These are phyloP conservation scores for Pythium folliculosum DNA, from an alignment of 352 stramenopile genomes.

Conservation along the genomic window DNA sequence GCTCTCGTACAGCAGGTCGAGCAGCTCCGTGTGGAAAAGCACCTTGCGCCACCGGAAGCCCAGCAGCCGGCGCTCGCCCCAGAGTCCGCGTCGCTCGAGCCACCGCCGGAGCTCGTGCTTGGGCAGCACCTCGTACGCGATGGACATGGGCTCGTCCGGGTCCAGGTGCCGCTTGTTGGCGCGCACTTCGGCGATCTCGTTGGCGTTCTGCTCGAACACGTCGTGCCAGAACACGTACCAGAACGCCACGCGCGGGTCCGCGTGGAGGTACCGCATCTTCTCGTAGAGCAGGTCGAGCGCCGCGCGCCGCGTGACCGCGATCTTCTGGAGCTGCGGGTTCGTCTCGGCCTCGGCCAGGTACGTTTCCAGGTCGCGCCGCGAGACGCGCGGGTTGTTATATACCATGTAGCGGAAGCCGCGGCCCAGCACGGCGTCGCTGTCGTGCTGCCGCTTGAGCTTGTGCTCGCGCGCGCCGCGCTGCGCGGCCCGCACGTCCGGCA, in stretches of 20 bases:
- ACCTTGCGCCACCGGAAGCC: conserved; percentile 13
- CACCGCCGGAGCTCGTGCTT: conserved; percentile 33
- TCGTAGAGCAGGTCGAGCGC: conserved; percentile 40
- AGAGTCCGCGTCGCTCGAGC: conserved; percentile 21
- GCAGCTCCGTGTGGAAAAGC: conserved; percentile 15
- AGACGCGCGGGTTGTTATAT: conserved; percentile 41
- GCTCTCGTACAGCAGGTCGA: conserved; percentile 12
- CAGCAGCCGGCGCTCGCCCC: conserved; percentile 2
- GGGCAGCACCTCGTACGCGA: conserved; percentile 39
- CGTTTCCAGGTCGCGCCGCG: conserved; percentile 25
- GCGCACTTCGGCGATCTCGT: conserved; percentile 27
- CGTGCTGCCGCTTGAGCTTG: conserved; percentile 18
- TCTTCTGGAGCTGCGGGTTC: conserved; percentile 26
- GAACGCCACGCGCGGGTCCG: conserved; percentile 31
- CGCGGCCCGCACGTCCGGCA: not conserved
- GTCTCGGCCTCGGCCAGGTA: conserved; percentile 35
- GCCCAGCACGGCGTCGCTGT: conserved; percentile 32
- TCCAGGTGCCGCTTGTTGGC: conserved; percentile 4
- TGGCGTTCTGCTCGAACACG: conserved; percentile 37
- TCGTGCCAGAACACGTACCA: conserved; percentile 58
- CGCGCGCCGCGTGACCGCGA: conserved; percentile 21
- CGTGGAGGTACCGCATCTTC: conserved; percentile 31
- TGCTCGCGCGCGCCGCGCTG: conserved; percentile 6
- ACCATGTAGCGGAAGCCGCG: conserved; percentile 49
- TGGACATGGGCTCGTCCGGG: conserved; percentile 23